These are phyloP conservation scores for Hydnomerulius pinastri DNA, from an alignment of 768 basidiomycete species.

Conservation along the genomic window DNA sequence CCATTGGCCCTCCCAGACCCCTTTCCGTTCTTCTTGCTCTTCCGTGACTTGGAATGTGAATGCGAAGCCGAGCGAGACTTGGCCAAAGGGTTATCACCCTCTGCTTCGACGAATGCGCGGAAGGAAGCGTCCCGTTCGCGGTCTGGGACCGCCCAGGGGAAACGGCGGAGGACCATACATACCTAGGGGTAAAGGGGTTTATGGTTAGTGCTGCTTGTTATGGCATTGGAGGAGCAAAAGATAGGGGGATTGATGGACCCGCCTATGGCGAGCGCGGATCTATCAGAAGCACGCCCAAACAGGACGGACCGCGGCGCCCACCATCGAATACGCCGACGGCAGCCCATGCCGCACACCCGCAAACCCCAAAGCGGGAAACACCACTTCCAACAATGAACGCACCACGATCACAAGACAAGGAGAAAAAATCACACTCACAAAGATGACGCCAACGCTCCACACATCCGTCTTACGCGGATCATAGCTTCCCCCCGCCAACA, in stretches of 20 bases:
- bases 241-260: too few relatives aligned
- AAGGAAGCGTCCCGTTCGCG: slow-evolving; percentile 90
- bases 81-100: slow-evolving; percentile 71
- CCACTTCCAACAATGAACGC: too few relatives aligned
- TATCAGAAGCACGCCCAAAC: too few relatives aligned
- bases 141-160: slow-evolving; percentile 99
- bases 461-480: slow-evolving; percentile 98
- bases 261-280: too few relatives aligned
- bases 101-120: slow-evolving; percentile 87
- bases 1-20: too few relatives aligned
- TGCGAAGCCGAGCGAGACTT: slow-evolving; percentile 18
- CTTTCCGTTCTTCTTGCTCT: slow-evolving; percentile 6
- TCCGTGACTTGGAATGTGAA: background rate
- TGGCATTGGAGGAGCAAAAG: too few relatives aligned
- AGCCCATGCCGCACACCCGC: too few relatives aligned
- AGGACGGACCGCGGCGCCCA: too few relatives aligned
- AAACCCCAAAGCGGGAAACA: too few relatives aligned
- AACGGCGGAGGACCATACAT: slow-evolving; percentile 95
- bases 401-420: background rate
- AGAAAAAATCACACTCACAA: slow-evolving; percentile 58
- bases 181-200: too few relatives aligned
- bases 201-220: too few relatives aligned
- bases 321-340: too few relatives aligned
- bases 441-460: slow-evolving; percentile 98
- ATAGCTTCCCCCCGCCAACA: slow-evolving; percentile 76